Conservation (phyloP, 148 eudicot species). For the Vaccinium macrocarpon region DNA sequence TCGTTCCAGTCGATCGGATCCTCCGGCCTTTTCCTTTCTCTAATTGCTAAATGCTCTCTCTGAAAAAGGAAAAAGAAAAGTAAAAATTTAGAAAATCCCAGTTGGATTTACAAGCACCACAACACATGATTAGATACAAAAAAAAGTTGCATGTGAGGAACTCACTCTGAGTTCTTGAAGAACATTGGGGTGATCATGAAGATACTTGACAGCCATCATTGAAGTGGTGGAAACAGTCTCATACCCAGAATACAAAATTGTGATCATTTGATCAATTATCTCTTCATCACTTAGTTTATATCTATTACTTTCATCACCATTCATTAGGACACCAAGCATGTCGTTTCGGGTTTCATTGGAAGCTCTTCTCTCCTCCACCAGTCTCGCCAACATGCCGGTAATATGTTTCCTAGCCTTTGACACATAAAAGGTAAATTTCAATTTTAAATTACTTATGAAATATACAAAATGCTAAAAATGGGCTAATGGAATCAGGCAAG, state of each 20-base stretch:
- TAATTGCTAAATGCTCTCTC: conserved; percentile 87
- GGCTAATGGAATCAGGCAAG: background rate
- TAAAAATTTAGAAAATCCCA: background rate
- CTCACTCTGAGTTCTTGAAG: conserved; percentile 87
- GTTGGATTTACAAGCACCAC: background rate
- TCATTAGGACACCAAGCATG: conserved; percentile 69
- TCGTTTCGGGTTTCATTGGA: conserved; percentile 41
- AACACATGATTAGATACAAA: background rate
- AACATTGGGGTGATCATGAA: conserved; percentile 92
- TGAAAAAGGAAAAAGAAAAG: conserved; percentile 18
- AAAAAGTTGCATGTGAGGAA: background rate
- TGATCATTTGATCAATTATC: conserved; percentile 91
- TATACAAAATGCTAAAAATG: background rate
- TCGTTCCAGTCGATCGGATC: conserved; percentile 82
- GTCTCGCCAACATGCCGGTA: conserved; percentile 46
- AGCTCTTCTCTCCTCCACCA: conserved; percentile 67
- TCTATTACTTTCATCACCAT: conserved; percentile 46
- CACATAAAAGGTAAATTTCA: no score
- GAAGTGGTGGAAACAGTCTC: conserved; percentile 99
- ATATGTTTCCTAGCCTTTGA: conserved; percentile 81
- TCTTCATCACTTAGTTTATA: conserved; percentile 80
- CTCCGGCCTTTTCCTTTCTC: conserved; percentile 65
- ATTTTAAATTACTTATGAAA: background rate
- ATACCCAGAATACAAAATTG: conserved; percentile 91
- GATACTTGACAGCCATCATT: conserved; percentile 99